Percentiles rank a stretch among this genome's conserved stretches.
Evolutionary conservation across 2,329 filamentous ascomycete genomes (phyloP).

Genomic region (Cladophialophora chaetospira): DNA sequence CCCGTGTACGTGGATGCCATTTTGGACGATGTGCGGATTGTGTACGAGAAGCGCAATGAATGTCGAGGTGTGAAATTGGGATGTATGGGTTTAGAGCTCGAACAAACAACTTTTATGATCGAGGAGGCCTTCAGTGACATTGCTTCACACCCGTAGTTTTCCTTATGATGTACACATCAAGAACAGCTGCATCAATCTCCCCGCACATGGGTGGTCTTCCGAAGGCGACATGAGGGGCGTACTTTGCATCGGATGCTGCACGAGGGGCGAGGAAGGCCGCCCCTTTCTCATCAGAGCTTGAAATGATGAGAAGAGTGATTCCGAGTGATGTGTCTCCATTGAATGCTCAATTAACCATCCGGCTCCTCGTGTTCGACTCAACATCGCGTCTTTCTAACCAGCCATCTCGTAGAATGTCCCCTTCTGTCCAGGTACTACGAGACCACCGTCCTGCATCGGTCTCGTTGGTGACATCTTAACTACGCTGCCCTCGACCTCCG

Average conservation of each 20-base stretch:
- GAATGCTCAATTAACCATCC: no score
- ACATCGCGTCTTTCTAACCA: conserved; percentile 6
- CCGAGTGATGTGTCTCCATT: no score
- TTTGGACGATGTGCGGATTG: no score
- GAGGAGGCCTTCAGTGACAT: no score
- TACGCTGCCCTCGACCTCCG: conserved; percentile 27
- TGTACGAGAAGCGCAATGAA: no score
- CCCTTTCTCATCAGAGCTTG: neutral
- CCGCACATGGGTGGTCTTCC: no score
- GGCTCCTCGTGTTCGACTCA: neutral
- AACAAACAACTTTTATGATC: no score
- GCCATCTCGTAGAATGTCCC: conserved; percentile 30
- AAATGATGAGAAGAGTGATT: no score
- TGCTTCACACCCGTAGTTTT: no score
- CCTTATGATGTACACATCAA: no score
- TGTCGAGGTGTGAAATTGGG: neutral
- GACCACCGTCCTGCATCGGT: conserved; percentile 21
- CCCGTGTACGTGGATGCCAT: conserved; percentile 24
- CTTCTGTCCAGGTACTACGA: conserved; percentile 18
- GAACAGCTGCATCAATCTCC: no score
- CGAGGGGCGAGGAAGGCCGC: neutral
- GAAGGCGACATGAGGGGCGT: neutral
- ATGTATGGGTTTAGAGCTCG: no score
- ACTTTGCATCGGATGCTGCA: neutral
- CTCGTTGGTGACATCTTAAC: conserved; percentile 14